Base-by-base conservation (phyloP, 2,329 filamentous ascomycete species). In the Cladobotryum mycophilum region DNA sequence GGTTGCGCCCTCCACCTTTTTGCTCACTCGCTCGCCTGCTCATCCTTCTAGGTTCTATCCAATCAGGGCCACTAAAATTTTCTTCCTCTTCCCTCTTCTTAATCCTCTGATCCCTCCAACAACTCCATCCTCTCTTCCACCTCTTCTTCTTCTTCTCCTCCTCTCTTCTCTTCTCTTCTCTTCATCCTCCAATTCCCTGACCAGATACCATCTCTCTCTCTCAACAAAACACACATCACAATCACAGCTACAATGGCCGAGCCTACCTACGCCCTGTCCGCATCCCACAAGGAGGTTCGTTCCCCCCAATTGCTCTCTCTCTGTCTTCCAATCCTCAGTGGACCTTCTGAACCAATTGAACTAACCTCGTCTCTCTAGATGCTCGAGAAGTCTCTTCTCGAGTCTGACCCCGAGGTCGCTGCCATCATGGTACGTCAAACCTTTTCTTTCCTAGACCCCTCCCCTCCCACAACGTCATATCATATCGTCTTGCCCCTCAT, bases 331-430 rank as follows among this genome's bases (percentile, higher is more conserved):
- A 33, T 9, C 20, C 30, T 18, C 41, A 44, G 20, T 45, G 45
- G 14, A 36, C 46, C 45, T 17, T 45, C 49, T 61, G 51, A 22
- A 4, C 9, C 41, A 40, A 38, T 43, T 25, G 30, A 8, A 14
- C 14, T n/a, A 41, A 25, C 5, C n/a, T 41, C 13, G 8, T 30
- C 55, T 53, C 54, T 56, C 38, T 51, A 96, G 90, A 85, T 97
- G 82, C 89, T 99, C 78, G 88, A 97, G 82, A 93, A 89, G 79
- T 87, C 89, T 70, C 84, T 99, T 64, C 76, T 92, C 64, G 89
- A 96, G 63, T 85, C 86, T 51, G 93, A 99, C 72, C 86, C 89
- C 52, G 91, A 97, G 81, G 89, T 99, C 66, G 90, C 90, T 60
- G 79, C 87, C 76, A 96, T 99, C 74, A 97, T 99, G 91, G 89